Percentiles rank a stretch among this genome's conserved stretches.
Evolutionary conservation across 1,139 yeast species (phyloP).

Genomic region (Geotrichum cucujoidarum): DNA sequence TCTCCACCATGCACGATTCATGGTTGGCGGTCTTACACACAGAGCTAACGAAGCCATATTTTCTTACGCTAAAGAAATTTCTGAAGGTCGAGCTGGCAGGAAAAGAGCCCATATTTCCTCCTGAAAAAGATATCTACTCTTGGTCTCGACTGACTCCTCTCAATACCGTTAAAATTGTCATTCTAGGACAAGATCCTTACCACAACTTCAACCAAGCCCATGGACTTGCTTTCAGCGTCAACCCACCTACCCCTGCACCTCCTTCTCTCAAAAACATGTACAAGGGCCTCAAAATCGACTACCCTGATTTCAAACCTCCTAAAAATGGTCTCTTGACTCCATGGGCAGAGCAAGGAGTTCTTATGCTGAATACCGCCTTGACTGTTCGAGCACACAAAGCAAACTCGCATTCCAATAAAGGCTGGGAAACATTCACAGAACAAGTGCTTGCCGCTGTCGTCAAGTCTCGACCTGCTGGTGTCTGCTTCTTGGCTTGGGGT

Average conservation of each 20-base stretch:
- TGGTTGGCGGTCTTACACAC: conserved; percentile 70
- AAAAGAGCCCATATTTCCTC: conserved; percentile 65
- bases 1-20: conserved; percentile 60
- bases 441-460: conserved; percentile 55
- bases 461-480: conserved; percentile 42
- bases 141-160: conserved; percentile 90
- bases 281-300: conserved; percentile 69
- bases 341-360: conserved; percentile 89
- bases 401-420: conserved; percentile 82
- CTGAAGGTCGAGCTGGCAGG: conserved; percentile 38
- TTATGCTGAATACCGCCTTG: conserved; percentile 78
- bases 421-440: conserved; percentile 92
- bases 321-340: conserved; percentile 61
- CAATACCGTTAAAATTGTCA: conserved; percentile 63
- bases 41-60: conserved; percentile 83
- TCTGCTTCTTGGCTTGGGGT: conserved; percentile 92
- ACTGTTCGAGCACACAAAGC: conserved; percentile 95
- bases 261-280: conserved; percentile 87
- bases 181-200: conserved; percentile 96
- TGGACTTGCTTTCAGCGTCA: conserved; percentile 90
- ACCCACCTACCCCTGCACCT: conserved; percentile 78
- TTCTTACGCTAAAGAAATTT: conserved; percentile 64
- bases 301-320: conserved; percentile 63
- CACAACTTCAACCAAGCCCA: conserved; percentile 93
- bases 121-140: conserved; percentile 70